Conservation (phyloP, 2,329 filamentous ascomycete genomes). For the Alternaria viburni region DNA sequence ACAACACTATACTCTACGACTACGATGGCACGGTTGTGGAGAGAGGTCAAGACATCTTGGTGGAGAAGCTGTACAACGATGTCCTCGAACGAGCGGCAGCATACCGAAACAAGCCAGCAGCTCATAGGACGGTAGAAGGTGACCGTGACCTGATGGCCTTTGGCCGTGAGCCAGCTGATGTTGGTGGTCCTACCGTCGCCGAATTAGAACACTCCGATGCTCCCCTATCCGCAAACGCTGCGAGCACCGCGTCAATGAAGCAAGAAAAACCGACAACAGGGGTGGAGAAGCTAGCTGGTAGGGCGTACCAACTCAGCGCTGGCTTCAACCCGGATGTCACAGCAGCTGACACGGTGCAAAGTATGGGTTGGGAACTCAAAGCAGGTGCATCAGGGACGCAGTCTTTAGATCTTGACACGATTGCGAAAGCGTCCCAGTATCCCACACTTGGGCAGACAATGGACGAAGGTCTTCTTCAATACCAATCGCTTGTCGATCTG, state of each 20-base stretch:
- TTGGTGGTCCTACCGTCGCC: conserved; percentile 69
- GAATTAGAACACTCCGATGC: conserved; percentile 74
- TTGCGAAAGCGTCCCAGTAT: conserved; percentile 64
- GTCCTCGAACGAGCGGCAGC: conserved; percentile 89
- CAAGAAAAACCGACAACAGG: conserved; percentile 58
- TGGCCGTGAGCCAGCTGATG: conserved; percentile 72
- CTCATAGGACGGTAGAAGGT: conserved; percentile 76
- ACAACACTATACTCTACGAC: conserved; percentile 89
- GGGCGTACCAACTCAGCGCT: conserved; percentile 70
- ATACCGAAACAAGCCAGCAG: conserved; percentile 80
- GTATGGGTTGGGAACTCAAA: conserved; percentile 83
- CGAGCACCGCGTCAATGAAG: conserved; percentile 42
- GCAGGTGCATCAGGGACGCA: conserved; percentile 65
- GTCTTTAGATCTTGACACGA: conserved; percentile 73
- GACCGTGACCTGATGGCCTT: conserved; percentile 82
- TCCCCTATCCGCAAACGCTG: conserved; percentile 55
- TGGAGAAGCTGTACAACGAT: conserved; percentile 94
- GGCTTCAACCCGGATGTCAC: conserved; percentile 72
- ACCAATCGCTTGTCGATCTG: conserved; percentile 80
- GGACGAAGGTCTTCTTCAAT: conserved; percentile 89
- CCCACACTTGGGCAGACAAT: conserved; percentile 90
- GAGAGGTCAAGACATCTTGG: conserved; percentile 76
- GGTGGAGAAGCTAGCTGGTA: conserved; percentile 70
- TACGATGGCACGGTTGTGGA: conserved; percentile 79
- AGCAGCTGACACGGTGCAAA: conserved; percentile 76